A percentile compares a stretch with the other conserved stretches of the same genome.
These are phyloP conservation scores for Epichloe brachyelytri DNA, from an alignment of 2,329 filamentous ascomycete genomes.

Conservation along the genomic window DNA sequence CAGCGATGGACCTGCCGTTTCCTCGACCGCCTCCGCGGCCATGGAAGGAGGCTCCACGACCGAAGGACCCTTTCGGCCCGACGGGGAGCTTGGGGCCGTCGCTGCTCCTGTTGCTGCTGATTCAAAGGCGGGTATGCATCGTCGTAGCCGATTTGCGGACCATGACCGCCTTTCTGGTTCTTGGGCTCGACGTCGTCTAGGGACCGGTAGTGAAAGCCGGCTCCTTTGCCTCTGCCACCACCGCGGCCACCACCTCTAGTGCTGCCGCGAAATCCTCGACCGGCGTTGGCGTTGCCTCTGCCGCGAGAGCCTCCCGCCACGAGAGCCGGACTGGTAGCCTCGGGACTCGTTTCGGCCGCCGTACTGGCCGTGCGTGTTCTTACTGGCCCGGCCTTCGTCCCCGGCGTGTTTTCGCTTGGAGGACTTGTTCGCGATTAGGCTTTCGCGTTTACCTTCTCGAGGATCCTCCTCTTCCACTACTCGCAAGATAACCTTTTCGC, in stretches of 20 bases:
- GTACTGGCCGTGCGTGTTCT: conserved; percentile 19
- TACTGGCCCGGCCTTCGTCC: conserved; percentile 28
- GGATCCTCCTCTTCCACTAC: conserved; percentile 67
- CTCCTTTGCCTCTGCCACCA: conserved; percentile 32
- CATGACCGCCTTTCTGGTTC: conserved; percentile 30
- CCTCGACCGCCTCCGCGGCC: conserved; percentile 8
- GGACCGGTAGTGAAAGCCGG: conserved; percentile 47
- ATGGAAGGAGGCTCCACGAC: neutral
- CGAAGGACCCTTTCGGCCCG: conserved; percentile 6
- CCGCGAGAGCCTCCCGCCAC: conserved; percentile 21
- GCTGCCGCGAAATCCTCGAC: conserved; percentile 25
- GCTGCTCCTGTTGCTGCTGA: conserved; percentile 5
- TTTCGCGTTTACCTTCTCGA: conserved; percentile 50
- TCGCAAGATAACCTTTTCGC: conserved; percentile 72
- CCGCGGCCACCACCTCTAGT: conserved; percentile 26
- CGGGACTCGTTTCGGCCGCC: conserved; percentile 28
- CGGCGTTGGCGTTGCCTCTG: conserved; percentile 21
- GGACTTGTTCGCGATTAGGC: conserved; percentile 45
- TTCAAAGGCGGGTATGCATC: conserved; percentile 22
- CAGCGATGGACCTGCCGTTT: conserved; percentile 13
- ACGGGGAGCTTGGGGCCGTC: conserved; percentile 8
- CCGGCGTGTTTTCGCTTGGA: conserved; percentile 46
- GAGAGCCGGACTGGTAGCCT: conserved; percentile 24
- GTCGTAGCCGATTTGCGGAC: conserved; percentile 33
- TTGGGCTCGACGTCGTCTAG: conserved; percentile 50